Percentiles rank a stretch among this genome's conserved stretches.
Conservation (phyloP, 1,284 basidiomycete species). For the Cryptococcus sp. region DNA sequence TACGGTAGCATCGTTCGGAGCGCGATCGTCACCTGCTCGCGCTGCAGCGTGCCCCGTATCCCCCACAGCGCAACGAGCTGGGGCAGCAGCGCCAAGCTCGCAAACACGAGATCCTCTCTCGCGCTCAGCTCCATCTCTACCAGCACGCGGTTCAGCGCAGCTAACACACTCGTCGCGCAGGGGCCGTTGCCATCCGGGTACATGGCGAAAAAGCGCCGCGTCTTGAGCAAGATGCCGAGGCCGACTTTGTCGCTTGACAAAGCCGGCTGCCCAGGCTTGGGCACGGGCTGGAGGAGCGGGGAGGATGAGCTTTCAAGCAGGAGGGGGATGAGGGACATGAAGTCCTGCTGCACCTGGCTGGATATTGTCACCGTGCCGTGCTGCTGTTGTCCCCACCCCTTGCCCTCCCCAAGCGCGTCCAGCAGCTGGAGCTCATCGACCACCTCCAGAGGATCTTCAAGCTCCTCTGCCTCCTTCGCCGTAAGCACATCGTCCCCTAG, state of each 20-base stretch:
- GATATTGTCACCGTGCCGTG: slow-evolving; percentile 30
- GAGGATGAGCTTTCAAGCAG: slow-evolving; percentile 58
- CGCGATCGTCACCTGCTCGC: slow-evolving; percentile 58
- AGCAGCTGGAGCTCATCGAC: slow-evolving; percentile 15
- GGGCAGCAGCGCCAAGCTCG: slow-evolving; percentile 63
- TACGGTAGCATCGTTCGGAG: slow-evolving; percentile 70
- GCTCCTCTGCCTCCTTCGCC: slow-evolving; percentile 38
- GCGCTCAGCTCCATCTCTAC: slow-evolving; percentile 70
- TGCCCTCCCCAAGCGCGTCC: not conserved
- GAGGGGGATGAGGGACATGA: slow-evolving; percentile 62
- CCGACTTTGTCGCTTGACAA: slow-evolving; percentile 47
- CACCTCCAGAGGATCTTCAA: slow-evolving; percentile 13
- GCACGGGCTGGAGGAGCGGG: slow-evolving; percentile 30
- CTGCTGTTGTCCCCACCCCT: no score
- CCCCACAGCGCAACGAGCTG: slow-evolving; percentile 67
- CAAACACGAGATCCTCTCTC: slow-evolving; percentile 57
- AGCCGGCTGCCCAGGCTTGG: not conserved
- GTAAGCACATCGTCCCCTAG: slow-evolving; percentile 60
- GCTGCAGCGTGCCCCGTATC: slow-evolving; percentile 67
- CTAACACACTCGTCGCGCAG: slow-evolving; percentile 64
- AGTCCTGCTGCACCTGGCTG: slow-evolving; percentile 52
- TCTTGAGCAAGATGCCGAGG: slow-evolving; percentile 60
- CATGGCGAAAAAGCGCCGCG: slow-evolving; percentile 63
- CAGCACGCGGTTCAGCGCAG: slow-evolving; percentile 65
- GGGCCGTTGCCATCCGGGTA: slow-evolving; percentile 66